Percentiles rank a stretch among this genome's conserved stretches.
phyloP scores from a whole-genome alignment of 163 green algal species.

The Chlamydomonas reinhardtii region DNA sequence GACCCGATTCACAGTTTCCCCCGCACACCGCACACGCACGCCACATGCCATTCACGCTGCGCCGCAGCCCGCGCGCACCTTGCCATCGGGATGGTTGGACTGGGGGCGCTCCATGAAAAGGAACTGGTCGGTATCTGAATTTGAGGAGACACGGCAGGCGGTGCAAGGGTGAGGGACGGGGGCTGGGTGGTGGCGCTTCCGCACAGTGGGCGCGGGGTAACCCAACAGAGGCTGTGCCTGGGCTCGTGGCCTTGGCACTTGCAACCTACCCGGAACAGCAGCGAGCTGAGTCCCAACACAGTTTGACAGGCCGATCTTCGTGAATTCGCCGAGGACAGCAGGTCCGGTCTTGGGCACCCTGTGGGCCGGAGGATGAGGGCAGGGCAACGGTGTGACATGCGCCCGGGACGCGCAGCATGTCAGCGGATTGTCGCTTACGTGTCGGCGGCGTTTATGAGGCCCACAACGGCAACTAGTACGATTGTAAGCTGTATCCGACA shows the following conservation, averaged over 20 bases:
- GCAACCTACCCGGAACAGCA: conserved; percentile 16
- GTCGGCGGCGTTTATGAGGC: too few relatives aligned
- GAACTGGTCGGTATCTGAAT: conserved; percentile 16
- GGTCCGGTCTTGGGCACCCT: neutral
- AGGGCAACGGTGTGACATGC: too few relatives aligned
- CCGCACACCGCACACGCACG: too few relatives aligned
- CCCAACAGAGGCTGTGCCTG: too few relatives aligned
- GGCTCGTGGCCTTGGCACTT: too few relatives aligned
- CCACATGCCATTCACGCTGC: too few relatives aligned
- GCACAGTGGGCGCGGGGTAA: too few relatives aligned
- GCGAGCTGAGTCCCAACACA: conserved; percentile 28
- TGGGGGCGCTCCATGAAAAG: conserved; percentile 41
- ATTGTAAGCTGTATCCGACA: neutral
- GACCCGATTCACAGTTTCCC: too few relatives aligned
- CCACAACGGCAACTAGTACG: neutral
- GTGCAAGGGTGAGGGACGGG: neutral
- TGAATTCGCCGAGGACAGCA: neutral
- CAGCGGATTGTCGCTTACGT: too few relatives aligned
- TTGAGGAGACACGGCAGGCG: too few relatives aligned
- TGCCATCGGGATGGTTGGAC: conserved; percentile 12
- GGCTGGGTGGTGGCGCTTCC: neutral
- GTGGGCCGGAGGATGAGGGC: neutral
- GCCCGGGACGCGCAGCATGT: too few relatives aligned
- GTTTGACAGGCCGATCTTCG: neutral
- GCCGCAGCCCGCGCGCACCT: neutral